phyloP scores from a whole-genome alignment of 2,329 filamentous ascomycete species.

The Didymella keratinophila region DNA sequence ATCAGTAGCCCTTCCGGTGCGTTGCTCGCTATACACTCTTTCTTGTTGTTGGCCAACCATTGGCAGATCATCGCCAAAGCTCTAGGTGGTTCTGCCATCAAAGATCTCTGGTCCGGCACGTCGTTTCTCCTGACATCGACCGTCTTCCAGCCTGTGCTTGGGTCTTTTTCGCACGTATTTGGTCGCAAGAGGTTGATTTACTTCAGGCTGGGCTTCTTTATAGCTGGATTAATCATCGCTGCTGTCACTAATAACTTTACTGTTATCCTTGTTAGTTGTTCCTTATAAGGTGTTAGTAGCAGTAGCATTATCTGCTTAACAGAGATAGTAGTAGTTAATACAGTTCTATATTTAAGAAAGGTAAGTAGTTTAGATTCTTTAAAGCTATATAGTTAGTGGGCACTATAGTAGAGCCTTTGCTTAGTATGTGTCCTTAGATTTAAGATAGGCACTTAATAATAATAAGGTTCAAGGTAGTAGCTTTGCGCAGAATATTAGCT shows the following conservation, averaged over 20 bases:
- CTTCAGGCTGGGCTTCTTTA: slow-evolving; percentile 47
- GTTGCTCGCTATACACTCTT: neutral
- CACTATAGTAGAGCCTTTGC: slow-evolving; percentile 59
- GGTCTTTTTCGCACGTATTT: slow-evolving; percentile 52
- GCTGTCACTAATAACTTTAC: slow-evolving; percentile 52
- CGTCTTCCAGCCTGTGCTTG: slow-evolving; percentile 52
- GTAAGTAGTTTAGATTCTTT: slow-evolving; percentile 51
- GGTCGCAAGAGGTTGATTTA: slow-evolving; percentile 52
- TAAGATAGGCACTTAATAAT: neutral
- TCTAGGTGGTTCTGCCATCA: slow-evolving; percentile 46
- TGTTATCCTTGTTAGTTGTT: slow-evolving; percentile 49
- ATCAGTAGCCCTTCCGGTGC: slow-evolving; percentile 63
- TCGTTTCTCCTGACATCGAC: slow-evolving; percentile 52
- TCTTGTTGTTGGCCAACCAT: slow-evolving; percentile 14
- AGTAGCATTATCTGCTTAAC: slow-evolving; percentile 54
- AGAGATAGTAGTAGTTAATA: slow-evolving; percentile 57
- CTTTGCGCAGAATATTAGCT: slow-evolving; percentile 60
- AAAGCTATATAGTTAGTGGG: slow-evolving; percentile 64
- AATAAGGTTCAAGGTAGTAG: slow-evolving; percentile 35
- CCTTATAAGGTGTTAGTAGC: slow-evolving; percentile 53
- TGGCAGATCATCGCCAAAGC: slow-evolving; percentile 48
- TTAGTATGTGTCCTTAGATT: slow-evolving; percentile 53
- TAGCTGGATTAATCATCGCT: slow-evolving; percentile 47
- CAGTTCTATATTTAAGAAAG: slow-evolving; percentile 54
- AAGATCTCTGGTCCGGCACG: slow-evolving; percentile 55